phyloP scores from a whole-genome alignment of 148 eudicot genomes.

The Fagopyrum tataricum region DNA sequence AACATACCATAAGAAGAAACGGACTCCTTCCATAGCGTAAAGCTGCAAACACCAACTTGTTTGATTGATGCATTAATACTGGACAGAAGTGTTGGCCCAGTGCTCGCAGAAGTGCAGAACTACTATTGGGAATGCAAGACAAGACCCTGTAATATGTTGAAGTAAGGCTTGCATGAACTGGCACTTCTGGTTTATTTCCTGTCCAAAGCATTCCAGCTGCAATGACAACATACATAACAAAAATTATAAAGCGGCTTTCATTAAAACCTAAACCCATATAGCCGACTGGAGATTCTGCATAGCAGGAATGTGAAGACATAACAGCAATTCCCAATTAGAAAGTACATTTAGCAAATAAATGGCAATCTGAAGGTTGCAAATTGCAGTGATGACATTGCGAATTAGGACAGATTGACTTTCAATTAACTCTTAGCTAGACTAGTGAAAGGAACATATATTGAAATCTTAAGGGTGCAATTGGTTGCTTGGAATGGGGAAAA shows the following conservation, averaged over 20 bases:
- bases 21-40: too few relatives aligned
- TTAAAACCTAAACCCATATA: neutral
- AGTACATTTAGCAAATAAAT: neutral
- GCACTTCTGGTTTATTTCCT: constrained; percentile 53
- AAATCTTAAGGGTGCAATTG: neutral
- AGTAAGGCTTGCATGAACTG: constrained; percentile 66
- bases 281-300: too few relatives aligned
- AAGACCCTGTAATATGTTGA: constrained; percentile 77
- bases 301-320: too few relatives aligned
- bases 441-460: too few relatives aligned
- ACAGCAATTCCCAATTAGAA: neutral
- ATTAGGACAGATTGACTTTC: too few relatives aligned
- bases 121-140: constrained; percentile 66
- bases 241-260: neutral
- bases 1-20: constrained; percentile 64
- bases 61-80: constrained; percentile 55
- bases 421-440: too few relatives aligned
- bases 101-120: constrained; percentile 68
- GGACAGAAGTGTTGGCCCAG: constrained; percentile 80
- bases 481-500: neutral
- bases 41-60: too few relatives aligned
- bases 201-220: constrained; percentile 88
- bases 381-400: too few relatives aligned
- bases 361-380: too few relatives aligned
- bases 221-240: constrained; percentile 12